Evolutionary conservation across 208 protist genomes (phyloP).

Genomic region (Acanthamoeba castellanii): DNA sequence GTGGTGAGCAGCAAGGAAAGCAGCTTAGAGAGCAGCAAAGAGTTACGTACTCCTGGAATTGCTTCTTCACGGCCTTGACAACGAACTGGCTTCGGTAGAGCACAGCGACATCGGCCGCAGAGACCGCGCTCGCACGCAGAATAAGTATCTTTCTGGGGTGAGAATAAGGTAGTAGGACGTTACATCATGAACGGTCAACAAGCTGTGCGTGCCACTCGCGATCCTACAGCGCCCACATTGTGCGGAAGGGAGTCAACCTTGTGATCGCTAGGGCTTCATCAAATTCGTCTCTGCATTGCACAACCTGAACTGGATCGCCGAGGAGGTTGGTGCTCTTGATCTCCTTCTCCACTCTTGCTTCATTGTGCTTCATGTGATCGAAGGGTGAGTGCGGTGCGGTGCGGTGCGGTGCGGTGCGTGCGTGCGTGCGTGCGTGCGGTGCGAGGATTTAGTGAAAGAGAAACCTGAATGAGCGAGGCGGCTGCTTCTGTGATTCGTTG

Average conservation of each 20-base stretch:
- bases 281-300: not conserved
- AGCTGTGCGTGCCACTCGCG: too few species aligned
- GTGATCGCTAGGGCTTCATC: not conserved
- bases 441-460: not conserved
- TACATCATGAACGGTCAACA: too few species aligned
- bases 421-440: too few species aligned
- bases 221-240: too few species aligned
- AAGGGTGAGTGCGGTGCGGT: not conserved
- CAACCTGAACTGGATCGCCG: not conserved
- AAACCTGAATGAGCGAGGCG: not conserved
- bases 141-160: not conserved
- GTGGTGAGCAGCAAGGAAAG: too few species aligned
- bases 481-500: constrained; percentile 10
- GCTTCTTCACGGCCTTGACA: not conserved
- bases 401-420: not conserved
- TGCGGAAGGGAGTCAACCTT: not conserved
- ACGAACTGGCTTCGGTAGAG: constrained; percentile 22
- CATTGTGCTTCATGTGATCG: not conserved
- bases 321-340: constrained; percentile 23
- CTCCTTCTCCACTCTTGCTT: not conserved
- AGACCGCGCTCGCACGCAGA: not conserved
- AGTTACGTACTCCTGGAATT: not conserved
- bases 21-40: not conserved
- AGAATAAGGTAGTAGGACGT: not conserved
- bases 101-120: not conserved